Base-by-base conservation (phyloP, 768 basidiomycete genomes). In the Pseudohyphozyma bogoriensis region DNA sequence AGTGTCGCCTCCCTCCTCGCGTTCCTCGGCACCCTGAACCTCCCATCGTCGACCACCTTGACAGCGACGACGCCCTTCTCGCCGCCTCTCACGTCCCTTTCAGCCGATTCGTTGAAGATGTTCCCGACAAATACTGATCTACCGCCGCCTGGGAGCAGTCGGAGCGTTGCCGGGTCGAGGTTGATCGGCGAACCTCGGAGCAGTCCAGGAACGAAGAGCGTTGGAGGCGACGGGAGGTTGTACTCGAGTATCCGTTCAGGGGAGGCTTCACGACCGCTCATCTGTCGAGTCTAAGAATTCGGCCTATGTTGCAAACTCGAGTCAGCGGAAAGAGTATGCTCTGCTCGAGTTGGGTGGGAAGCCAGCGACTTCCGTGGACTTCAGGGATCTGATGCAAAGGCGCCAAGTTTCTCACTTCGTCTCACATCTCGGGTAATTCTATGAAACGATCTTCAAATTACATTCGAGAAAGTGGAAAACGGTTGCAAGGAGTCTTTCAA, bases 1-100 rank as follows among this genome's bases (percentile, higher is more conserved):
- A 65, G 10, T 16, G 15, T 15, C 9, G 59, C 64, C 37, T 67
- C 68, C 18, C 59, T 53, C 13, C 55, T 10, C 26, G 53, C 61
- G 24, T 69, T 47, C n/a, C 59, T 33, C 8, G 68, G 68, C 12
- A 15, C 24, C 40, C 64, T 32, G 18, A 36, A 35, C 22, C 40
- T 11, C 18, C 56, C 60, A 11, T 54, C 60, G 13, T 44, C 50
- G 1, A 59, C 46, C 1, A 39, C 26, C 57, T 65, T 65, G 49
- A 61, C n/a, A 4, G 56, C 59, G 7, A 61, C 59, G 2, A n/a
- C 2, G 1, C 53, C 32, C n/a, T 20, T 2, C 3, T 16, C 46
- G 4, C 54, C 51, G 2, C 40, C 55, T 18, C 54, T 32, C 6
- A 55, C 24, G 13, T 8, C 8, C 7, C 3, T 18, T 7, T 42